Evolutionary conservation across 2,329 filamentous ascomycete genomes (phyloP).

Genomic region (Zelopaecilomyces penicillatus): DNA sequence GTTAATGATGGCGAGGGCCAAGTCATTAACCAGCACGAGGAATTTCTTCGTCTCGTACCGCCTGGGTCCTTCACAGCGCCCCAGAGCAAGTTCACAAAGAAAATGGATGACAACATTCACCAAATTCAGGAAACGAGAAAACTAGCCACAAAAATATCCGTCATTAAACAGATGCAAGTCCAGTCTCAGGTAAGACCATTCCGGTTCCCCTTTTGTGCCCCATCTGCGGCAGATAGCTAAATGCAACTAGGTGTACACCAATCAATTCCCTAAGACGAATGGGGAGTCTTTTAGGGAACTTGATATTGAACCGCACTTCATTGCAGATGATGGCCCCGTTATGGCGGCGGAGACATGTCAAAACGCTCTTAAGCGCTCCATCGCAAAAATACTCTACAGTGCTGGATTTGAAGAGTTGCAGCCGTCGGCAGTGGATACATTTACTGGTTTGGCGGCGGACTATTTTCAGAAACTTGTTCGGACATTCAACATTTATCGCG

Average conservation of each 20-base stretch:
- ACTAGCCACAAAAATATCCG: conserved; percentile 88
- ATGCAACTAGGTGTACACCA: conserved; percentile 70
- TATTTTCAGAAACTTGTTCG: conserved; percentile 80
- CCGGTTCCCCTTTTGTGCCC: neutral
- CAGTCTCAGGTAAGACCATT: conserved; percentile 71
- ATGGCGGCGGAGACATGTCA: conserved; percentile 78
- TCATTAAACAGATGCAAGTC: conserved; percentile 99
- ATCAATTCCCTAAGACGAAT: conserved; percentile 96
- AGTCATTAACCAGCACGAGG: conserved; percentile 78
- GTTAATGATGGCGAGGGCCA: conserved; percentile 82
- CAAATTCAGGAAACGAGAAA: conserved; percentile 97
- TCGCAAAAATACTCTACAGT: conserved; percentile 92
- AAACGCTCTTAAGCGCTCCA: conserved; percentile 77
- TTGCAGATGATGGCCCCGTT: conserved; percentile 79
- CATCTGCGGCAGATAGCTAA: conserved; percentile 1
- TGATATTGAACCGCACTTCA: conserved; percentile 82
- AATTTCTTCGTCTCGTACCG: conserved; percentile 71
- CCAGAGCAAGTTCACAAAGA: conserved; percentile 63
- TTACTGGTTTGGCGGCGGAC: conserved; percentile 81
- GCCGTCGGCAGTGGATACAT: conserved; percentile 81
- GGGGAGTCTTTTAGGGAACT: conserved; percentile 79
- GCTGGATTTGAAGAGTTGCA: conserved; percentile 96
- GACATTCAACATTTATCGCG: conserved; percentile 73
- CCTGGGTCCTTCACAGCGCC: conserved; percentile 68
- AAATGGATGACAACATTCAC: conserved; percentile 81